These are phyloP conservation scores for Saccharomycopsis olivae DNA, from an alignment of 805 yeast species.

Conservation along the genomic window DNA sequence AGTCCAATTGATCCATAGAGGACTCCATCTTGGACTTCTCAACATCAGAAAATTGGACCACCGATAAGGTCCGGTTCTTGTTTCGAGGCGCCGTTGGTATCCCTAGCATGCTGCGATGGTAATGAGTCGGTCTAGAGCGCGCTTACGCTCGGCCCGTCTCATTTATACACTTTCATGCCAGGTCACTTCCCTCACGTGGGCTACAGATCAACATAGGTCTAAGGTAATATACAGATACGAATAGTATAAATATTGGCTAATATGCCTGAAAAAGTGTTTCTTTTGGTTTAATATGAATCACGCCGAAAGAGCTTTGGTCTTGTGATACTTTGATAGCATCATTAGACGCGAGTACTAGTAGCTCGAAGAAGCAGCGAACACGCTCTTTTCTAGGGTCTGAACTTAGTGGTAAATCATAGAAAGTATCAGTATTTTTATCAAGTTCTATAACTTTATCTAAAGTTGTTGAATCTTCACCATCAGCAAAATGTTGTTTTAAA, in stretches of 20 bases:
- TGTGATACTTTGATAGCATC: constrained; percentile 50
- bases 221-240: no score
- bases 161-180: no score
- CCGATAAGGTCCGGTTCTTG: constrained; percentile 14
- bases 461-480: constrained; percentile 20
- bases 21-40: constrained; percentile 18
- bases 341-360: constrained; percentile 70
- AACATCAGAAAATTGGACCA: constrained; percentile 17
- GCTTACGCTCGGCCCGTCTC: no score
- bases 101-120: constrained; percentile 10
- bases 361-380: constrained; percentile 67
- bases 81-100: constrained; percentile 1
- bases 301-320: constrained; percentile 53
- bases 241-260: no score
- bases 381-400: constrained; percentile 43
- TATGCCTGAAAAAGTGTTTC: no score
- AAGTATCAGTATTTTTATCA: constrained; percentile 24
- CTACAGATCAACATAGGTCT: no score
- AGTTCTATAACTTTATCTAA: constrained; percentile 32
- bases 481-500: constrained; percentile 28
- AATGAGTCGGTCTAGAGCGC: no score
- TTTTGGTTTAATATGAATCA: constrained; percentile 45
- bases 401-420: constrained; percentile 24
- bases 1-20: constrained; percentile 13
- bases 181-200: no score